Conservation (phyloP, 108 stramenopile species). For the Skeletonema marinoi region DNA sequence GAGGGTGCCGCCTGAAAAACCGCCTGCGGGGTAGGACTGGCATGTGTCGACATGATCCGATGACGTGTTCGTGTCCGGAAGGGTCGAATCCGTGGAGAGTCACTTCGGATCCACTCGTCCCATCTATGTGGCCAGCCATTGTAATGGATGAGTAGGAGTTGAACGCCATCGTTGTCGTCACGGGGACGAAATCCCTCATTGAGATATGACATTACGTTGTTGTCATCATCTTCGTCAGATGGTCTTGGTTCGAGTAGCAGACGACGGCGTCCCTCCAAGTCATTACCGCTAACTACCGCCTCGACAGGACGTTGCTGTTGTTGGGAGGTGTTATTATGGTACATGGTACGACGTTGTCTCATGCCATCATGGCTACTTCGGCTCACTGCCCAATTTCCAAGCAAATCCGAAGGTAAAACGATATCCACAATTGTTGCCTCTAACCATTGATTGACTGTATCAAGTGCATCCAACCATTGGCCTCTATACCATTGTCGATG, state of each 20-base stretch:
- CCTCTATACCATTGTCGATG: conserved; percentile 88
- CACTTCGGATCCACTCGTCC: conserved; percentile 96
- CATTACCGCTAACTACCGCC: conserved; percentile 73
- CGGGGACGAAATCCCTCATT: conserved; percentile 33
- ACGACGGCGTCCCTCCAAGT: conserved; percentile 74
- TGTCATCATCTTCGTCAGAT: conserved; percentile 41
- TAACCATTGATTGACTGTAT: conserved; percentile 97
- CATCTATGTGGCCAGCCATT: conserved; percentile 98
- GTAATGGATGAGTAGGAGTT: conserved; percentile 91
- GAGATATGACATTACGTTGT: conserved; percentile 25
- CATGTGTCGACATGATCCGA: conserved; percentile 22
- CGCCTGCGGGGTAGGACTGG: conserved; percentile 70
- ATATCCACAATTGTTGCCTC: conserved; percentile 96
- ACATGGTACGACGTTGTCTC: neutral
- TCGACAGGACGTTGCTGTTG: conserved; percentile 39
- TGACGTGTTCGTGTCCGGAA: conserved; percentile 88
- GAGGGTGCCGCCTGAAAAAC: conserved; percentile 69
- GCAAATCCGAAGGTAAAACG: conserved; percentile 65
- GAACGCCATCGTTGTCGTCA: conserved; percentile 67
- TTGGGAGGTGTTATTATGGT: neutral
- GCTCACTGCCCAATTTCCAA: conserved; percentile 24
- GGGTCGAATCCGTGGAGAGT: conserved; percentile 85
- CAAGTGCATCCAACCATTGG: conserved; percentile 96
- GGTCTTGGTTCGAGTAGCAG: conserved; percentile 72
- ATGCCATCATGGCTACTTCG: neutral